Conservation (phyloP, 805 yeast genomes). For the Yarrowia sp. region DNA sequence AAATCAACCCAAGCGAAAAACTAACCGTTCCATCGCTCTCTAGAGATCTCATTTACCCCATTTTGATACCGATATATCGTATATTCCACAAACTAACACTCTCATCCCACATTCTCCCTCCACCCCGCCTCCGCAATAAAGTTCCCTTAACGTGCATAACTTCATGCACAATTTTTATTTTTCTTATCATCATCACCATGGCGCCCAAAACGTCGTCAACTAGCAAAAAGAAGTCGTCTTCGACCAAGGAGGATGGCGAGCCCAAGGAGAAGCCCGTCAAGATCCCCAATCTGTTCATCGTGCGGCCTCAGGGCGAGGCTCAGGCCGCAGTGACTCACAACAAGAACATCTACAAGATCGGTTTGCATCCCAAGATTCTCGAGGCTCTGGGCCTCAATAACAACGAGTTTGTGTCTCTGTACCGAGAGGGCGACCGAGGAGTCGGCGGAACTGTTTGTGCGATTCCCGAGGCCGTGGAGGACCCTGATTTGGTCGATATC, state of each 20-base stretch:
- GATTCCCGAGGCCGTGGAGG: conserved; percentile 29
- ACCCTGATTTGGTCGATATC: conserved; percentile 29
- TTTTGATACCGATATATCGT: background rate
- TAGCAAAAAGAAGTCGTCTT: conserved; percentile 7
- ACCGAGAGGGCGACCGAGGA: conserved; percentile 15
- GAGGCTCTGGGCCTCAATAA: background rate
- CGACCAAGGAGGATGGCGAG: conserved; percentile 16
- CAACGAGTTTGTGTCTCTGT: conserved; percentile 14
- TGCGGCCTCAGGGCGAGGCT: conserved; percentile 11
- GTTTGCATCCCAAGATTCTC: conserved; percentile 15
- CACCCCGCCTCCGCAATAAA: background rate
- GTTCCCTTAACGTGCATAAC: background rate
- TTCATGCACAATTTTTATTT: background rate
- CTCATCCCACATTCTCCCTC: background rate
- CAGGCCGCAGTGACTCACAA: conserved; percentile 14
- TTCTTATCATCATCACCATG: conserved; percentile 4
- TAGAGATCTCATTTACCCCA: background rate
- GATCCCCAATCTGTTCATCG: conserved; percentile 23
- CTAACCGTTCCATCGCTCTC: background rate
- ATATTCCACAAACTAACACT: background rate
- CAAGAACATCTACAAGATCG: conserved; percentile 14
- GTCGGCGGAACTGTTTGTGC: conserved; percentile 10
- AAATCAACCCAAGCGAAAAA: background rate
- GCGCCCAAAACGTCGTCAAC: conserved; percentile 16
- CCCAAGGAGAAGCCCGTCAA: conserved; percentile 7